Evolutionary conservation across 495 filamentous ascomycete species (phyloP).

Genomic region (Penicillium desertorum): DNA sequence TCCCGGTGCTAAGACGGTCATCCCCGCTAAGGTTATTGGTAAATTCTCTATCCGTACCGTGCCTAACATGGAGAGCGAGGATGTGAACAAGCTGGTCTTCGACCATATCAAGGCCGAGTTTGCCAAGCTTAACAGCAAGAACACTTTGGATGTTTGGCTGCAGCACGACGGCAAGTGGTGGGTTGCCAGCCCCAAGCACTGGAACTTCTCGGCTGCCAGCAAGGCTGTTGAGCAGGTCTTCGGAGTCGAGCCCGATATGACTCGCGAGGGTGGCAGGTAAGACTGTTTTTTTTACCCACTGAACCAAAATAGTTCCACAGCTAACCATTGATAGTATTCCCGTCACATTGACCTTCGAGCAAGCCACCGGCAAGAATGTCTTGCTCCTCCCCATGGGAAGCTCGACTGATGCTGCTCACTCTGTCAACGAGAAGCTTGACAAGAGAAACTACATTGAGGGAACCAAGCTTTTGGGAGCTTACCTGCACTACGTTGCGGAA

Average conservation of each 20-base stretch:
- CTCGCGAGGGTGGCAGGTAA: constrained; percentile 88
- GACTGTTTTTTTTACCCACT: constrained; percentile 13
- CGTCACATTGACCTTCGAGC: constrained; percentile 94
- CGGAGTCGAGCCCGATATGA: constrained; percentile 90
- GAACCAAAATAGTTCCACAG: not conserved
- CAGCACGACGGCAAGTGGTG: constrained; percentile 97
- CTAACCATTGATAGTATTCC: constrained; percentile 68
- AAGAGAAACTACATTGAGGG: constrained; percentile 97
- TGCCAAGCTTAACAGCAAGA: constrained; percentile 83
- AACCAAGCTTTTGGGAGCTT: constrained; percentile 92
- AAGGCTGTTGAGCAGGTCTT: constrained; percentile 94
- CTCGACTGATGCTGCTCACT: constrained; percentile 94
- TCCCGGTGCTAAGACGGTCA: constrained; percentile 95
- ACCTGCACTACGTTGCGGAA: constrained; percentile 94
- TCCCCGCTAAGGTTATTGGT: constrained; percentile 93
- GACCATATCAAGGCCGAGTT: constrained; percentile 77
- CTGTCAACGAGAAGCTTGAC: constrained; percentile 97
- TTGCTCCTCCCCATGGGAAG: constrained; percentile 94
- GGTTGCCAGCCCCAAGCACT: constrained; percentile 94
- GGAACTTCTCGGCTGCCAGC: constrained; percentile 92
- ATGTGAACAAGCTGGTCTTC: constrained; percentile 81
- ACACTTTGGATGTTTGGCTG: constrained; percentile 74
- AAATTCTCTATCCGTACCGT: constrained; percentile 99
- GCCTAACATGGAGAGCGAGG: constrained; percentile 90
- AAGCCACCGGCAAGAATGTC: constrained; percentile 98